Evolutionary conservation across 495 filamentous ascomycete species (phyloP).

Genomic region (Podospora pseudoanserina): DNA sequence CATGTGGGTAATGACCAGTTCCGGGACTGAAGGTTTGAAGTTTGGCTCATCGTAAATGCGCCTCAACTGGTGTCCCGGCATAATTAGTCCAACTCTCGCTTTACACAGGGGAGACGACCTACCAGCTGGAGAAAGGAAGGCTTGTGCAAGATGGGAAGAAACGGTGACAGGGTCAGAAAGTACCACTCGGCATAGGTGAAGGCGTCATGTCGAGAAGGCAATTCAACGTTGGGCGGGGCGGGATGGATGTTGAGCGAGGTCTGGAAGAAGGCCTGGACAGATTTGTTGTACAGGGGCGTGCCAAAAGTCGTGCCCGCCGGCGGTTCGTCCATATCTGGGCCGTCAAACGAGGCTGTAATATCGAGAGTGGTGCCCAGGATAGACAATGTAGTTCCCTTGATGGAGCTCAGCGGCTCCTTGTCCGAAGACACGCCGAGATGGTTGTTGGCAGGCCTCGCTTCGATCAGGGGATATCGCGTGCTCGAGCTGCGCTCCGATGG

Average conservation of each 20-base stretch:
- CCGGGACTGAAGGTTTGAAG: slow-evolving; percentile 57
- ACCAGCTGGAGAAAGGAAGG: slow-evolving; percentile 65
- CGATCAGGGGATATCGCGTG: slow-evolving; percentile 29
- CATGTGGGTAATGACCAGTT: slow-evolving; percentile 72
- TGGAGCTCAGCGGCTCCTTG: slow-evolving; percentile 63
- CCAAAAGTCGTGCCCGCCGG: slow-evolving; percentile 38
- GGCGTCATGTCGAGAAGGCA: slow-evolving; percentile 56
- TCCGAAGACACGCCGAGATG: slow-evolving; percentile 68
- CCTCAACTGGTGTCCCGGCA: slow-evolving; percentile 42
- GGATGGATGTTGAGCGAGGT: slow-evolving; percentile 58
- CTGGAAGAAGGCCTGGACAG: slow-evolving; percentile 62
- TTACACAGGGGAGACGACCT: slow-evolving; percentile 22
- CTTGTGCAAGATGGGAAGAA: slow-evolving; percentile 66
- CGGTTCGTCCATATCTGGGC: slow-evolving; percentile 60
- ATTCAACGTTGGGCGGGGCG: slow-evolving; percentile 49
- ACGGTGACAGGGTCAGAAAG: slow-evolving; percentile 67
- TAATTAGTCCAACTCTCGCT: not conserved
- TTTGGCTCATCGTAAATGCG: slow-evolving; percentile 60
- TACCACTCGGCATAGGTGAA: slow-evolving; percentile 66
- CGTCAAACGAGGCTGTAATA: slow-evolving; percentile 61
- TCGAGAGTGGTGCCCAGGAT: slow-evolving; percentile 76
- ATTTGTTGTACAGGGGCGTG: slow-evolving; percentile 59
- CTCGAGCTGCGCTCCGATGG: slow-evolving; percentile 12
- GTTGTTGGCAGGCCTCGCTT: slow-evolving; percentile 55
- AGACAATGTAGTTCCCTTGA: slow-evolving; percentile 68